Evolutionary conservation across 2,329 filamentous ascomycete species (phyloP).

Genomic region (Cordyceps tenuipes): DNA sequence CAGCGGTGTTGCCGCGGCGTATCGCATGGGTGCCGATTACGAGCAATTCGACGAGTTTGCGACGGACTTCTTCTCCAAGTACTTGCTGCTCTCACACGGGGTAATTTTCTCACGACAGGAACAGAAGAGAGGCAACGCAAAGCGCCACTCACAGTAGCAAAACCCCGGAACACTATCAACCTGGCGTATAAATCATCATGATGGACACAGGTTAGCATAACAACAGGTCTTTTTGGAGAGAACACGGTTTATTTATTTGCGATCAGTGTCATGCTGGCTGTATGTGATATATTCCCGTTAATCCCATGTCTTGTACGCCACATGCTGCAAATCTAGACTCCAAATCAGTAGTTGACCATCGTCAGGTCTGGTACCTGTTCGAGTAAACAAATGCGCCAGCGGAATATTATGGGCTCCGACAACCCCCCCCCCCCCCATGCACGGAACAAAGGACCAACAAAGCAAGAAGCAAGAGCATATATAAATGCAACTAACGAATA

Average conservation of each 20-base stretch:
- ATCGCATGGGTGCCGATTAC: constrained; percentile 58
- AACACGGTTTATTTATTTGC: neutral
- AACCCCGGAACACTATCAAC: neutral
- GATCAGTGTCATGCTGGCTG: neutral
- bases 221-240: neutral
- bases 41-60: constrained; percentile 48
- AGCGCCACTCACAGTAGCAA: neutral
- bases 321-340: neutral
- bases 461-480: neutral
- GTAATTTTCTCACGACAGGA: constrained; percentile 29
- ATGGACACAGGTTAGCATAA: neutral
- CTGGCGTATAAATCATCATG: neutral
- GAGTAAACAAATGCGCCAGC: neutral
- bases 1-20: constrained; percentile 62
- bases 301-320: neutral
- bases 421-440: neutral
- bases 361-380: neutral
- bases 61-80: constrained; percentile 39
- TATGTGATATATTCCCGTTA: neutral
- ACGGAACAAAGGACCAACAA: neutral
- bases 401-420: neutral
- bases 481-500: neutral
- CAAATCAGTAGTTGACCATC: neutral
- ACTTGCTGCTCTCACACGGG: constrained; percentile 37
- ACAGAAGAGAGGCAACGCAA: constrained; percentile 18